Base-by-base conservation (phyloP, 768 basidiomycete genomes). In the Amanita exitialis region DNA sequence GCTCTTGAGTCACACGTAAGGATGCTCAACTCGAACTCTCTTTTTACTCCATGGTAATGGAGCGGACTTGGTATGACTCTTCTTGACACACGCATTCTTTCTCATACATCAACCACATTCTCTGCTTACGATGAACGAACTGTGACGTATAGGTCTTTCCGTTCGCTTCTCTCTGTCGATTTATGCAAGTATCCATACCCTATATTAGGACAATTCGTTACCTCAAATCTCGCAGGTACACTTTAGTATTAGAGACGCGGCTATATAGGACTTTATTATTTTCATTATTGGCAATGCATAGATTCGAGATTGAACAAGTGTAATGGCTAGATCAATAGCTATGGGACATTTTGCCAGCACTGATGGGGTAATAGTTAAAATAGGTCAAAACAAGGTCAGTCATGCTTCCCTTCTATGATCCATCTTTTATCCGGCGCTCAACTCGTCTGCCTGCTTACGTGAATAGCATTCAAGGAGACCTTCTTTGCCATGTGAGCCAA, bases 1-100 rank as follows among this genome's bases (percentile, higher is more conserved):
- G 38, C 69, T 91, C 51, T 69, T 87, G 27, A 72, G 69, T 52
- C 81, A 80, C 37, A 65, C 68, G 45, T 64, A 51, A 59, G 12
- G 12, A 7, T 16, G n/a, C 23, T 39, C 37, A 15, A 16, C 35
- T 18, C 35, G 2, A 18, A 23, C 23, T 21, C 18, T 37, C 36
- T 47, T n/a, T 35, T 32, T 16, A 2, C 4, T 2, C 3, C 18
- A 7, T 30, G 44, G 21, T 27, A n/a, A 38, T 36, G 36, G 47
- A 36, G 25, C 12, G 34, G 34, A 36, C 47, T 47, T 41, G 27
- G 10, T 6, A 23, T 7, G 7, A 25, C 20, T 37, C 12, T 35
- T 27, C 35, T 49, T 49, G 48, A 30, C 36, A 41, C 20, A 2
- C 21, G 25, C 47, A 49, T 49, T 12, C 47, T 28, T 25, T 18